Evolutionary conservation across 2,329 filamentous ascomycete genomes (phyloP).

Genomic region (Epichloe sibirici): DNA sequence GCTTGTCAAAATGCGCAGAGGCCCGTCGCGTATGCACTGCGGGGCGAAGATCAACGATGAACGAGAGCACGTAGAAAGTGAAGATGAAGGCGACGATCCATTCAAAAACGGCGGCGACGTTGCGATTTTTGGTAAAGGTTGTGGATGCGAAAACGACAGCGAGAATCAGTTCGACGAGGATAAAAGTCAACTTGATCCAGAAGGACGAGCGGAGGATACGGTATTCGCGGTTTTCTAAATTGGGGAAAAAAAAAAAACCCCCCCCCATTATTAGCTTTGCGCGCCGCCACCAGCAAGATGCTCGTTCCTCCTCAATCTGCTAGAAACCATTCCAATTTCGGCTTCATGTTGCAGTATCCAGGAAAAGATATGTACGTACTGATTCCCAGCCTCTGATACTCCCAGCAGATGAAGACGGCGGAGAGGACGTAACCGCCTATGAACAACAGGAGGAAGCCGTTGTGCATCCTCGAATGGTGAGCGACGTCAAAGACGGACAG

Average conservation of each 20-base stretch:
- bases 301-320: too few species aligned
- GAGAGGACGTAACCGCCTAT: conserved; percentile 76
- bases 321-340: too few species aligned
- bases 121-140: conserved; percentile 35
- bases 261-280: background rate
- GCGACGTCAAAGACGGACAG: conserved; percentile 77
- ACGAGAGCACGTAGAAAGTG: conserved; percentile 77
- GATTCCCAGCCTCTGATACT: conserved; percentile 76
- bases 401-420: conserved; percentile 78
- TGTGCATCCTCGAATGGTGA: conserved; percentile 54
- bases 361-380: conserved; percentile 29
- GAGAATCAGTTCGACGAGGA: conserved; percentile 65
- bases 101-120: conserved; percentile 68
- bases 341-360: too few species aligned
- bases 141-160: conserved; percentile 59
- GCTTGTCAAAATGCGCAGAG: conserved; percentile 18
- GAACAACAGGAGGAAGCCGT: conserved; percentile 70
- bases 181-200: conserved; percentile 76
- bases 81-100: conserved; percentile 72
- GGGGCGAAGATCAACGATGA: conserved; percentile 77
- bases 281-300: too few species aligned
- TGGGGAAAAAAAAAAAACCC: too few species aligned
- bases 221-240: conserved; percentile 57
- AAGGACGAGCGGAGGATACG: conserved; percentile 66
- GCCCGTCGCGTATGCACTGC: conserved; percentile 47